Evolutionary conservation across 441 rosid species (phyloP).

Genomic region (Corymbia calophylla): DNA sequence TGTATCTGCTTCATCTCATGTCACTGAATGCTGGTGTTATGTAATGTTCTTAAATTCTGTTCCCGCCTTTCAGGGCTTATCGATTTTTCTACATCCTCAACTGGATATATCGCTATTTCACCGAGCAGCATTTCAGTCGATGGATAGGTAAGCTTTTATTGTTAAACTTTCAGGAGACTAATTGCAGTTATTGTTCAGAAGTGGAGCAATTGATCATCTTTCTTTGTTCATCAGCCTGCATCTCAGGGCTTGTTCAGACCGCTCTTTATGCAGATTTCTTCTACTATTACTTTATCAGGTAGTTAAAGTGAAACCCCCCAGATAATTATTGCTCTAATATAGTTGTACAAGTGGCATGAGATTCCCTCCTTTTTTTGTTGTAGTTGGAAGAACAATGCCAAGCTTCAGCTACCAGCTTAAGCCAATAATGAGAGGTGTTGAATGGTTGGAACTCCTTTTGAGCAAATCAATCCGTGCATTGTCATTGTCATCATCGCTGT

Average conservation of each 20-base stretch:
- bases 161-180: background rate
- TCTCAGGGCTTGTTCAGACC: slow-evolving; percentile 80
- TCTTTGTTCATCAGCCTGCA: slow-evolving; percentile 49
- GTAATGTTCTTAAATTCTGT: background rate
- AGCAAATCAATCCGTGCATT: background rate
- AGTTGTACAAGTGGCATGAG: background rate
- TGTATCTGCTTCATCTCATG: background rate
- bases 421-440: background rate
- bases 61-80: slow-evolving; percentile 59
- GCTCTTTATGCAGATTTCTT: slow-evolving; percentile 91
- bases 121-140: slow-evolving; percentile 56
- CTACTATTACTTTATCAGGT: slow-evolving; percentile 90
- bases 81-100: slow-evolving; percentile 85
- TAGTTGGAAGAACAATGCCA: slow-evolving; percentile 94
- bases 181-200: background rate
- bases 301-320: background rate
- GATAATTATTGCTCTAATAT: background rate
- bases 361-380: background rate
- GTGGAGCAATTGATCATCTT: background rate
- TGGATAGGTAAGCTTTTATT: slow-evolving; percentile 61
- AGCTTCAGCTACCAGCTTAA: slow-evolving; percentile 91
- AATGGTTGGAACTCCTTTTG: background rate
- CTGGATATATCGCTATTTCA: slow-evolving; percentile 89
- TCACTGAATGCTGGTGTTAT: background rate
- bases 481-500: background rate